A percentile compares a stretch with the other conserved stretches of the same genome.
phyloP scores from a whole-genome alignment of 805 yeast species.

The Candida sithepensis region DNA sequence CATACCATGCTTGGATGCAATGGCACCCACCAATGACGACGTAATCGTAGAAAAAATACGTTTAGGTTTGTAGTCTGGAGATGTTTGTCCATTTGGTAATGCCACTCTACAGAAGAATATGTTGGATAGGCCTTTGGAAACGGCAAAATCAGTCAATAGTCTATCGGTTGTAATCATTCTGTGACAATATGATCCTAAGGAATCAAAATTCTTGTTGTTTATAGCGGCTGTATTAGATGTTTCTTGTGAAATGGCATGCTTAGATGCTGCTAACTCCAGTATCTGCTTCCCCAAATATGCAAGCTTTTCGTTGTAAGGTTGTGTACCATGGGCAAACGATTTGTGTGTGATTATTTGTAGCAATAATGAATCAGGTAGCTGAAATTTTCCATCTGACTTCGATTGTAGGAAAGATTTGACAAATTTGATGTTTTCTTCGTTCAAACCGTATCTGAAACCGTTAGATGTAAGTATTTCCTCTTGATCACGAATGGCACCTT shows the following conservation, averaged over 20 bases:
- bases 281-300: slow-evolving; percentile 67
- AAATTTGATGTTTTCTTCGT: slow-evolving; percentile 43
- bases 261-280: slow-evolving; percentile 47
- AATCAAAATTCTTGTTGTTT: slow-evolving; percentile 51
- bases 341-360: slow-evolving; percentile 89
- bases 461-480: slow-evolving; percentile 49
- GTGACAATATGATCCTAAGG: slow-evolving; percentile 54
- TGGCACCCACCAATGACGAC: slow-evolving; percentile 63
- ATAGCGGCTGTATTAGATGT: slow-evolving; percentile 35
- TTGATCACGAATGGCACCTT: slow-evolving; percentile 71
- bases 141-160: slow-evolving; percentile 50
- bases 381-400: slow-evolving; percentile 35
- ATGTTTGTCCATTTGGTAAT: slow-evolving; percentile 32
- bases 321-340: slow-evolving; percentile 87
- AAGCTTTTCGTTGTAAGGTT: slow-evolving; percentile 86
- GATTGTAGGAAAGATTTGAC: slow-evolving; percentile 44
- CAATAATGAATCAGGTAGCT: slow-evolving; percentile 58
- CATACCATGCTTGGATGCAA: slow-evolving; percentile 60
- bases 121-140: slow-evolving; percentile 42
- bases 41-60: slow-evolving; percentile 29
- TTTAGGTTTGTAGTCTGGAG: slow-evolving; percentile 23
- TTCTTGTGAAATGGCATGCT: slow-evolving; percentile 33
- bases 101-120: slow-evolving; percentile 64
- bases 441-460: slow-evolving; percentile 53
- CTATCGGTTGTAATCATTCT: slow-evolving; percentile 49